Conservation (phyloP, 371 early-diverging fungal genomes). For the Syncephalastrum contaminatum region DNA sequence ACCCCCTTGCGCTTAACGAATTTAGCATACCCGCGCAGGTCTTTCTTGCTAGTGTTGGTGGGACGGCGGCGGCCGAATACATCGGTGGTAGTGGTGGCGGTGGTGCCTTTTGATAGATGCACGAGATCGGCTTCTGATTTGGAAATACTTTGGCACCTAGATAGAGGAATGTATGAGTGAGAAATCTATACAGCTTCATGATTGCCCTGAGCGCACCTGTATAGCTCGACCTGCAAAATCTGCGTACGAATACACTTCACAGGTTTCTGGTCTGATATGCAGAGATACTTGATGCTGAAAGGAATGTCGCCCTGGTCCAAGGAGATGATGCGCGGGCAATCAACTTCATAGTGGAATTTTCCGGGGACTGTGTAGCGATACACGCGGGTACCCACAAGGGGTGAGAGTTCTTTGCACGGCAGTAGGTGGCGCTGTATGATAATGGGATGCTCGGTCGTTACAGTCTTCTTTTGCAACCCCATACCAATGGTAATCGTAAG, state of each 20-base stretch:
- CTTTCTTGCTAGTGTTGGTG: slow-evolving; percentile 10
- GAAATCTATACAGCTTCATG: slow-evolving; percentile 1
- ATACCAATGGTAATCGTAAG: slow-evolving; percentile 20
- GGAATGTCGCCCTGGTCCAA: slow-evolving; percentile 33
- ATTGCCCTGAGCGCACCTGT: slow-evolving; percentile 22
- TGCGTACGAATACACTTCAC: slow-evolving; percentile 32
- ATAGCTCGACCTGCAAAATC: slow-evolving; percentile 35
- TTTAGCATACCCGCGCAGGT: slow-evolving; percentile 22
- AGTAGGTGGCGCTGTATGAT: slow-evolving; percentile 30
- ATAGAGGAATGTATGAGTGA: slow-evolving; percentile 2
- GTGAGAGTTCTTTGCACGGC: slow-evolving; percentile 32
- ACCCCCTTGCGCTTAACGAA: slow-evolving; percentile 31
- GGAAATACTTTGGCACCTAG: slow-evolving; percentile 30
- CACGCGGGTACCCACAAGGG: slow-evolving; percentile 33
- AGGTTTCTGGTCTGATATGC: slow-evolving; percentile 32
- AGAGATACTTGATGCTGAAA: slow-evolving; percentile 31
- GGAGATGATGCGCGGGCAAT: slow-evolving; percentile 36
- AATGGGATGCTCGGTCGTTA: slow-evolving; percentile 41
- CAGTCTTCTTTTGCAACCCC: slow-evolving; percentile 25
- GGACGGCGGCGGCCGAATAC: slow-evolving; percentile 13
- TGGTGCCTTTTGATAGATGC: slow-evolving; percentile 8
- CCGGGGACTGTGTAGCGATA: slow-evolving; percentile 36
- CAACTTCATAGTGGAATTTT: slow-evolving; percentile 45
- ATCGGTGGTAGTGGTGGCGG: slow-evolving; percentile 9
- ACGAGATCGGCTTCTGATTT: slow-evolving; percentile 34